A percentile compares a stretch with the other conserved stretches of the same genome.
Evolutionary conservation across 306 rosid species (phyloP).

Genomic region (Hippophae tibetana): DNA sequence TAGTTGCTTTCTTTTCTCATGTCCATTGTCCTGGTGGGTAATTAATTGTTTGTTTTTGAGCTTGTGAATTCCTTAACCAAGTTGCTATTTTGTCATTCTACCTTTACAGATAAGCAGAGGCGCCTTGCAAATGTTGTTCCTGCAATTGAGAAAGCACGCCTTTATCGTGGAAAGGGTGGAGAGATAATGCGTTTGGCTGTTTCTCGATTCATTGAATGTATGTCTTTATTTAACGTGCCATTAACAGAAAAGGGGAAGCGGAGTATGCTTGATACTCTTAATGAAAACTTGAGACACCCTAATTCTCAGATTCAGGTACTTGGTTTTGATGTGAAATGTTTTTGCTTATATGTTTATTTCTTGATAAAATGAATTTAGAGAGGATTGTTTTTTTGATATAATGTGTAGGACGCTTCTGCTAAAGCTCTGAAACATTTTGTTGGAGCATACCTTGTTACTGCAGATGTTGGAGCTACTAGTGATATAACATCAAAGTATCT

Average conservation of each 20-base stretch:
- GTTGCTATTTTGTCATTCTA: no score
- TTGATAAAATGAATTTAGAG: slow-evolving; percentile 16
- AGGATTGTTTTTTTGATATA: slow-evolving; percentile 10
- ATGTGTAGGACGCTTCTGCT: slow-evolving; percentile 65
- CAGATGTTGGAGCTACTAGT: slow-evolving; percentile 34
- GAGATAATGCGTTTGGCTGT: slow-evolving; percentile 95
- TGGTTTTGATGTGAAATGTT: slow-evolving; percentile 9
- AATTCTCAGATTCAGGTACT: slow-evolving; percentile 91
- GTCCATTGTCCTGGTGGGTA: not conserved
- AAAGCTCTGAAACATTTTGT: slow-evolving; percentile 68
- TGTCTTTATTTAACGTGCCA: slow-evolving; percentile 45
- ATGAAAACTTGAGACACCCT: slow-evolving; percentile 93
- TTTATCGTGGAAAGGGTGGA: slow-evolving; percentile 97
- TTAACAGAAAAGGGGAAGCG: slow-evolving; percentile 61
- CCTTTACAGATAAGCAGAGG: slow-evolving; percentile 57
- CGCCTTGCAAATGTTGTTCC: slow-evolving; percentile 70
- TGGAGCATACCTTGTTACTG: slow-evolving; percentile 43
- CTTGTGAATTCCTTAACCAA: not conserved
- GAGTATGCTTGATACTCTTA: slow-evolving; percentile 65
- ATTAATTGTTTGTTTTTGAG: not conserved
- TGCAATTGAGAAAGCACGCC: slow-evolving; percentile 81
- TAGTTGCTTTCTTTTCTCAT: slow-evolving; percentile 2
- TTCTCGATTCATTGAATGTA: slow-evolving; percentile 78
- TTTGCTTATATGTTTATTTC: slow-evolving; percentile 3
- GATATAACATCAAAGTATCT: slow-evolving; percentile 58